A percentile compares a stretch with the other conserved stretches of the same genome.
These are phyloP conservation scores for Saxophila tyrrhenica DNA, from an alignment of 495 filamentous ascomycete species.

Conservation along the genomic window DNA sequence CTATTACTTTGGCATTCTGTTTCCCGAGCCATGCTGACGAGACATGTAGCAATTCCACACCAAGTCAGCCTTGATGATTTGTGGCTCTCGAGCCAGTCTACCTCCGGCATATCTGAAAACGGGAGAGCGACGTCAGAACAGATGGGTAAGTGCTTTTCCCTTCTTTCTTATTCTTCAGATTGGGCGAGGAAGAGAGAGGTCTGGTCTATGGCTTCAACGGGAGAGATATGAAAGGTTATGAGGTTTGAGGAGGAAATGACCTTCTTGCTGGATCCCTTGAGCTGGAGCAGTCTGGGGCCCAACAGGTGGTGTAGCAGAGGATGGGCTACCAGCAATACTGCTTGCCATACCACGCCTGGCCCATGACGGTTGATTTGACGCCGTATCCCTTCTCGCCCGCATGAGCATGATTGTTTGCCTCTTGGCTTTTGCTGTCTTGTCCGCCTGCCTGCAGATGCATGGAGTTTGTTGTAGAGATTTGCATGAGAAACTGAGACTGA, in stretches of 20 bases:
- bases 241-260: too few species aligned
- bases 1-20: background rate
- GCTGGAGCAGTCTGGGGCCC: too few species aligned
- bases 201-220: too few species aligned
- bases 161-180: background rate
- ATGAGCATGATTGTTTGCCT: too few species aligned
- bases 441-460: background rate
- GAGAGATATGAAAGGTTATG: too few species aligned
- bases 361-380: too few species aligned
- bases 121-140: slow-evolving; percentile 60
- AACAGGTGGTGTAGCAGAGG: too few species aligned
- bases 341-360: too few species aligned
- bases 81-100: slow-evolving; percentile 64
- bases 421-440: background rate
- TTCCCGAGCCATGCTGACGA: slow-evolving; percentile 12
- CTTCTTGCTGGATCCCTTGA: too few species aligned
- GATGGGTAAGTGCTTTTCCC: slow-evolving; percentile 67
- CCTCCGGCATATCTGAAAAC: slow-evolving; percentile 49
- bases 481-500: slow-evolving; percentile 12
- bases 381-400: too few species aligned
- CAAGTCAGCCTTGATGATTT: slow-evolving; percentile 76
- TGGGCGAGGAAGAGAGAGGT: background rate
- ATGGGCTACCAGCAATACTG: too few species aligned
- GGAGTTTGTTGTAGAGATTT: background rate
- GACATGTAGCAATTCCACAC: slow-evolving; percentile 68